Evolutionary conservation across 345 rosid genomes (phyloP), one percentile per base, ranked within the genome.

Genomic region (Pugionium dolabratum): DNA sequence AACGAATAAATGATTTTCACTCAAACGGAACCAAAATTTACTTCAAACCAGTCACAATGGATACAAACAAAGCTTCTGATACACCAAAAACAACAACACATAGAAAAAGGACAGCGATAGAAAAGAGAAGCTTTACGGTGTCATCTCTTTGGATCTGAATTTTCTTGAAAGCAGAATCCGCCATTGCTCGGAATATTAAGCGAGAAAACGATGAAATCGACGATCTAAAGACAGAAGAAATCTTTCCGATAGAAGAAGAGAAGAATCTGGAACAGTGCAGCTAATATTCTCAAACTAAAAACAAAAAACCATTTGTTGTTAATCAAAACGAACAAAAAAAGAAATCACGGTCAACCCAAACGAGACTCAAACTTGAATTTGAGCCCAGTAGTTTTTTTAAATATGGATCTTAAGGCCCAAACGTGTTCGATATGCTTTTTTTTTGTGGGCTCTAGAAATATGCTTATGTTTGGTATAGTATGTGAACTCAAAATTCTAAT

Each of bases 71-170:
- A 35, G 63, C 53, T 54, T 66, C 34, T 9, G 32, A 47, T 56
- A 47, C 31, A 30, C 40, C 30, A 36, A 34, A 66, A 6, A 51
- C 18, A 50, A 41, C 39, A 11, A 9, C n/a, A 4, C 18, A 18
- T 18, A 18, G 18, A 10, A 18, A 51, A 62, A 7, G 29, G 5
- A 4, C 31, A 9, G 39, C 44, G 41, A 36, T 1, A 39, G 25
- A 7, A 2, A 34, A 5, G 27, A 44, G 40, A 55, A 54, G 74
- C 88, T 3, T 83, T 59, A 89, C 98, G 0, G 91, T 84, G 59
- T 83, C 85, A 57, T 84, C 96, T 78, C 98, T 83, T 55, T 83
- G 86, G 84, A 93, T 85, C 77, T 85, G 97, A 73, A 93, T 62
- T 80, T 86, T 90, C 76, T 73, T 81, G 77, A 93, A 93, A 9